A percentile compares a stretch with the other conserved stretches of the same genome.
Conservation (phyloP, 1,284 basidiomycete genomes). For the Leucoagaricus sp. region DNA sequence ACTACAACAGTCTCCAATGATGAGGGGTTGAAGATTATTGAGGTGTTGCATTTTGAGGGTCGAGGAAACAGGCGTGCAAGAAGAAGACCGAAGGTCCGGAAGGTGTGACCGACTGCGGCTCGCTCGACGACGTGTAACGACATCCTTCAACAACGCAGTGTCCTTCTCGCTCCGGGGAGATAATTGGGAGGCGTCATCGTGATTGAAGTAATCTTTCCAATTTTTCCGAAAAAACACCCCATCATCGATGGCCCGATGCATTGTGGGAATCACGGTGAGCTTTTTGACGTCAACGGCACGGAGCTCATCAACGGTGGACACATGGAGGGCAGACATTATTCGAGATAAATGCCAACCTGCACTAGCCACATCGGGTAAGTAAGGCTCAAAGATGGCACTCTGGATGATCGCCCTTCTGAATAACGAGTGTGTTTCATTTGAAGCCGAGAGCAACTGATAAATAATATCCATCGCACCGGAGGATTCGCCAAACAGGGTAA, state of each 20-base stretch:
- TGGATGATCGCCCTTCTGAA: slow-evolving; percentile 72
- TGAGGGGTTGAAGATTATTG: slow-evolving; percentile 57
- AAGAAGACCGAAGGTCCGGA: slow-evolving; percentile 26
- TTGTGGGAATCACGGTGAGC: slow-evolving; percentile 50
- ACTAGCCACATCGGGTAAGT: slow-evolving; percentile 54
- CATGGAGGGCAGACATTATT: slow-evolving; percentile 53
- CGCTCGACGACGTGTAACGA: slow-evolving; percentile 6
- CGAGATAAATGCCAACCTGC: slow-evolving; percentile 70
- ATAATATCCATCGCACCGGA: slow-evolving; percentile 74
- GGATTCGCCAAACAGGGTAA: slow-evolving; percentile 71
- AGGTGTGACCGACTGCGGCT: slow-evolving; percentile 29
- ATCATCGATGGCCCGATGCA: slow-evolving; percentile 63
- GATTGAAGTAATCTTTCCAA: slow-evolving; percentile 53
- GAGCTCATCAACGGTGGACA: slow-evolving; percentile 59
- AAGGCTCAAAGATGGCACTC: slow-evolving; percentile 61
- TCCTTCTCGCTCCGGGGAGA: slow-evolving; percentile 20
- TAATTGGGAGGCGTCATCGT: slow-evolving; percentile 32
- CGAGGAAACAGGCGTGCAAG: slow-evolving; percentile 19
- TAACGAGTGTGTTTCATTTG: slow-evolving; percentile 57
- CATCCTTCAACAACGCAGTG: slow-evolving; percentile 9
- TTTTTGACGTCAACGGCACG: slow-evolving; percentile 55
- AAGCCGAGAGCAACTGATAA: slow-evolving; percentile 64
- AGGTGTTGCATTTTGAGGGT: slow-evolving; percentile 22
- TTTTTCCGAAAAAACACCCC: slow-evolving; percentile 62
- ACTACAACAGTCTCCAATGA: slow-evolving; percentile 71